Evolutionary conservation across 306 rosid genomes (phyloP), one percentile per base, ranked within the genome.

Genomic region (Dryas alaskensis): DNA sequence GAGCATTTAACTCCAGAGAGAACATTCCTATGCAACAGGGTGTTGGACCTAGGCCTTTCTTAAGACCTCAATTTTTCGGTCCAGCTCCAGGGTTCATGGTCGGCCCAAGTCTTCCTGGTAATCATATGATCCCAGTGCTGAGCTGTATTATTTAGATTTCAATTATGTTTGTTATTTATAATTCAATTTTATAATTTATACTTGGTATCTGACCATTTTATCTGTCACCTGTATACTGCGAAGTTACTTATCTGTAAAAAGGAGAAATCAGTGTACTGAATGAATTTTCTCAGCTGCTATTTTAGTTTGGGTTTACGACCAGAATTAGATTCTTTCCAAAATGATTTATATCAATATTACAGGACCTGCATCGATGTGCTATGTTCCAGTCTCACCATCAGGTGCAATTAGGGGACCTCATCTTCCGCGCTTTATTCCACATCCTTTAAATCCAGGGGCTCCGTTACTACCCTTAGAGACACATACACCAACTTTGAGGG

Each of bases 61-160:
- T 85, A 42, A 81, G 95, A 58, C 92, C 92, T 70, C 94, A 79
- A 2, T 86, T 85, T 84, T 89, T 65, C 47, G 85, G 84, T 74
- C 95, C 97, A 8, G 87, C 86, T 66, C 90, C 95, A 11, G 90
- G 90, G 46, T 89, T 85, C 80, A 84, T 94, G 88, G 79, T 92
- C 47, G 95, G 91, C 67, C 95, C 97, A 69, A 64, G 89, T 79
- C 86, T 84, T 73, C 86, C 89, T 17, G 99, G 97, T 94, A 92
- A 76, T 73, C 49, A 58, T 63, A 42, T 57, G 46, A 14, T 14
- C 31, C 19, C 2, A n/a, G 39, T 60, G 25, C 65, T 27, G 46
- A 39, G n/a, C n/a, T 57, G 47, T 14, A 31, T 45, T 50, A 50
- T 52, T 19, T 37, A 67, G 39, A 17, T 27, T 42, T 19, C 31